Base-by-base conservation (phyloP, 768 basidiomycete species). In the Mycena amicta region DNA sequence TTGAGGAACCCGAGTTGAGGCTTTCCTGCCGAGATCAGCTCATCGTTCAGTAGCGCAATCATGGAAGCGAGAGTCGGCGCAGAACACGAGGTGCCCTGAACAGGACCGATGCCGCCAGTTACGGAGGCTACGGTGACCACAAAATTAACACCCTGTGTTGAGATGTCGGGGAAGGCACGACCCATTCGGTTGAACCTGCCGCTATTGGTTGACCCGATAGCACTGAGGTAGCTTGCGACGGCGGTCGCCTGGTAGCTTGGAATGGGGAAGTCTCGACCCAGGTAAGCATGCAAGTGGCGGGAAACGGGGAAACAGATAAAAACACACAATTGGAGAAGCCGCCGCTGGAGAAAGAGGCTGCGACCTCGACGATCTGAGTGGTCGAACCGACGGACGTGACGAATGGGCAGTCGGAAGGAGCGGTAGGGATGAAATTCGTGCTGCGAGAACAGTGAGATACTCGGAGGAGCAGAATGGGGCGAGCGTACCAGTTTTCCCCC, bases 101-200 rank as follows among this genome's bases (percentile, higher is more conserved):
- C 50, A 12, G 39, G 8, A 18, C 33, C 33, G 8, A 37, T 8
- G 33, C 3, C 8, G n/a, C 39, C 50, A 50, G 20, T 23, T 11
- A 4, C n/a, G n/a, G n/a, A n/a, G n/a, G n/a, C n/a, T n/a, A n/a
- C 8, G 4, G 50, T 50, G 39, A 57, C 31, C 40, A 40, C 49
- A 15, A 51, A 50, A 16, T 43, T 45, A n/a, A 41, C 56, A 13
- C 56, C 56, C 28, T 57, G 56, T 2, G 29, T 16, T 2, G 56
- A 29, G 20, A 57, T 46, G 20, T 57, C 56, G 25, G 76, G 76
- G 70, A 72, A 76, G 2, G 52, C 74, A 49, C 74, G 74, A 16
- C 73, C 74, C 23, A 52, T 43, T 30, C 52, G 49, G 43, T 70
- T 74, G 66, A 71, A 75, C 43, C 56, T 55, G 37, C 75, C 73